Percentiles rank a stretch among this genome's conserved stretches.
Conservation (phyloP, 208 protist genomes). For the Jaenimonas drosophilae region DNA sequence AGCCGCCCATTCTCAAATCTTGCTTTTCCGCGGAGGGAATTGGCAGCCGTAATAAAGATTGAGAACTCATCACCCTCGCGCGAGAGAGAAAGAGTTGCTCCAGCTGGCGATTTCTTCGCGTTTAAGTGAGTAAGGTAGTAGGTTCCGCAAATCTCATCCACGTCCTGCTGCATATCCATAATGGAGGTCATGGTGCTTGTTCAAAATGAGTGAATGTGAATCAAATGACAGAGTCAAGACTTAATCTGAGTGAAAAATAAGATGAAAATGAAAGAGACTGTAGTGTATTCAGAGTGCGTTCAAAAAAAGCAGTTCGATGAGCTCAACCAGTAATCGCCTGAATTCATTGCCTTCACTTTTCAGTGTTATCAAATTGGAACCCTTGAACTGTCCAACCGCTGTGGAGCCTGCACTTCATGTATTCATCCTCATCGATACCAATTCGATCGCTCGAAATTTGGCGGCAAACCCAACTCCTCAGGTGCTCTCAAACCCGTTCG, state of each 20-base stretch:
- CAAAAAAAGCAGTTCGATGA: no score
- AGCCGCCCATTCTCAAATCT: slow-evolving; percentile 18
- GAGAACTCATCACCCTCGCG: slow-evolving; percentile 16
- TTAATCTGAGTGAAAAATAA: background rate
- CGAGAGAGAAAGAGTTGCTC: slow-evolving; percentile 24
- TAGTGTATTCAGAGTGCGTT: no score
- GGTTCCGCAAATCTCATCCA: slow-evolving; percentile 36
- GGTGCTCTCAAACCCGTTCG: no score
- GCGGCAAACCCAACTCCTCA: no score
- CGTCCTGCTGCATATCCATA: slow-evolving; percentile 3
- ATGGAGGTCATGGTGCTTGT: background rate
- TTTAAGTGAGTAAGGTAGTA: slow-evolving; percentile 46
- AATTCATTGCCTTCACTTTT: no score
- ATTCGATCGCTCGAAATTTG: no score
- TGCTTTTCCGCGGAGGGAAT: slow-evolving; percentile 31
- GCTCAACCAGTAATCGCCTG: background rate
- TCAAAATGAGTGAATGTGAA: background rate
- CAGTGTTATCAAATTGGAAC: no score
- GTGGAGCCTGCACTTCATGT: no score
- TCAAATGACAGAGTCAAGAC: background rate
- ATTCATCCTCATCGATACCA: no score
- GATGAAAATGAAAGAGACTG: background rate
- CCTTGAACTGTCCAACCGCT: no score
- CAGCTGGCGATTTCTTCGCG: slow-evolving; percentile 11
- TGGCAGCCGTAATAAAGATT: slow-evolving; percentile 22